A percentile compares a stretch with the other conserved stretches of the same genome.
These are phyloP conservation scores for Conringia planisiliqua DNA, from an alignment of 345 rosid species.

Conservation along the genomic window DNA sequence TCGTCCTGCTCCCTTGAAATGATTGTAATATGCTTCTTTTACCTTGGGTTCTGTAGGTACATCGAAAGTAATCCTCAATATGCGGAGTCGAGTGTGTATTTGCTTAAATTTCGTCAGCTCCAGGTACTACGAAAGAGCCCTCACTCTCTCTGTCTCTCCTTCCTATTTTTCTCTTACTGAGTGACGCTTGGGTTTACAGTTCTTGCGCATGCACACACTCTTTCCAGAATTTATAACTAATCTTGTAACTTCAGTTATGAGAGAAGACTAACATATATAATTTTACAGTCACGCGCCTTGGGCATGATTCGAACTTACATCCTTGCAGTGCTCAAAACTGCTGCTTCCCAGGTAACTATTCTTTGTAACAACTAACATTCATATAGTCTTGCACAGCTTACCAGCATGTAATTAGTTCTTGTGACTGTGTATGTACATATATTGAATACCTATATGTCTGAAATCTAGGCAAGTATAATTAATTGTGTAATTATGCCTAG, in stretches of 20 bases:
- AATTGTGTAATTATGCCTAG: slow-evolving; percentile 2
- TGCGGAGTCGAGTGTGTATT: slow-evolving; percentile 91
- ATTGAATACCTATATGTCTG: no score
- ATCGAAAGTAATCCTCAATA: slow-evolving; percentile 88
- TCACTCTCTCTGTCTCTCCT: slow-evolving; percentile 2
- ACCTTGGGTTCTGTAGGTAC: slow-evolving; percentile 46
- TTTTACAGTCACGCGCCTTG: slow-evolving; percentile 87
- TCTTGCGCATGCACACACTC: slow-evolving; percentile 1
- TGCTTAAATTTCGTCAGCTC: slow-evolving; percentile 95
- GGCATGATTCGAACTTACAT: slow-evolving; percentile 92
- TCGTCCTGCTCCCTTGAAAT: neutral
- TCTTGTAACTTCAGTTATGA: slow-evolving; percentile 1
- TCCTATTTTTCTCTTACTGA: slow-evolving; percentile 4
- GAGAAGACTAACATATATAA: slow-evolving; percentile 14
- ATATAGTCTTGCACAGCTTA: slow-evolving; percentile 5
- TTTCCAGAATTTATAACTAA: neutral
- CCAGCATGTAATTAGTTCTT: neutral
- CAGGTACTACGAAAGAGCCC: slow-evolving; percentile 54
- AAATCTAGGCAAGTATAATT: no score
- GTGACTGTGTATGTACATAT: neutral
- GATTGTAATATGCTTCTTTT: slow-evolving; percentile 6
- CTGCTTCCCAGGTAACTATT: slow-evolving; percentile 71
- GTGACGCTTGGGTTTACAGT: slow-evolving; percentile 5
- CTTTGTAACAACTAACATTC: neutral
- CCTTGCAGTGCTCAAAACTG: slow-evolving; percentile 76